Evolutionary conservation across 768 basidiomycete genomes (phyloP), one percentile per base, ranked within the genome.

Genomic region (Hysterangium stoloniferum): DNA sequence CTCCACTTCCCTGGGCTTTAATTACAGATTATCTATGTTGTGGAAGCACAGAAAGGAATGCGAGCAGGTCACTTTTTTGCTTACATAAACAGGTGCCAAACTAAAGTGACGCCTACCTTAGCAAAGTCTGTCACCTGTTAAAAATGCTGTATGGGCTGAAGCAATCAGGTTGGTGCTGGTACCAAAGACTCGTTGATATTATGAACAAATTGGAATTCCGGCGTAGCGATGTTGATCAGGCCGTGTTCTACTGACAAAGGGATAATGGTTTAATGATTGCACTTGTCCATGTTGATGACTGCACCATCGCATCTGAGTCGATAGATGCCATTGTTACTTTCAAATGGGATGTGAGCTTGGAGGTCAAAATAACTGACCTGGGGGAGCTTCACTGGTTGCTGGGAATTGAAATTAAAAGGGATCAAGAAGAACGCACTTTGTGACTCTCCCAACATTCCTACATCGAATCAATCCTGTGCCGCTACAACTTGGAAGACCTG

Each of bases 101-200:
- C n/a, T n/a, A n/a, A n/a, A n/a, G n/a, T n/a, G n/a, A n/a, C n/a
- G n/a, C n/a, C n/a, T n/a, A n/a, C n/a, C n/a, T n/a, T n/a, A n/a
- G n/a, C n/a, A n/a, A n/a, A n/a, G n/a, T n/a, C n/a, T n/a, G n/a
- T n/a, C n/a, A n/a, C n/a, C n/a, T n/a, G n/a, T n/a, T n/a, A n/a
- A 57, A 57, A 29, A 56, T 60, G 0, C 52, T 72, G 0, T 73
- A 72, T 40, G 64, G 71, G 0, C 62, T 72, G 57, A 67, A 68
- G 36, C 67, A 72, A 45, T 57, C 56, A 4, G 62, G 64, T 1
- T 34, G 59, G 1, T 48, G 62, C n/a, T n/a, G n/a, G n/a, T n/a
- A n/a, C n/a, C n/a, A n/a, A n/a, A n/a, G n/a, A n/a, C n/a, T n/a
- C n/a, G n/a, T n/a, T n/a, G n/a, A n/a, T n/a, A n/a, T n/a, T n/a